A percentile compares a stretch with the other conserved stretches of the same genome.
Evolutionary conservation across 768 basidiomycete genomes (phyloP).

Genomic region (Lactifluus pinguis): DNA sequence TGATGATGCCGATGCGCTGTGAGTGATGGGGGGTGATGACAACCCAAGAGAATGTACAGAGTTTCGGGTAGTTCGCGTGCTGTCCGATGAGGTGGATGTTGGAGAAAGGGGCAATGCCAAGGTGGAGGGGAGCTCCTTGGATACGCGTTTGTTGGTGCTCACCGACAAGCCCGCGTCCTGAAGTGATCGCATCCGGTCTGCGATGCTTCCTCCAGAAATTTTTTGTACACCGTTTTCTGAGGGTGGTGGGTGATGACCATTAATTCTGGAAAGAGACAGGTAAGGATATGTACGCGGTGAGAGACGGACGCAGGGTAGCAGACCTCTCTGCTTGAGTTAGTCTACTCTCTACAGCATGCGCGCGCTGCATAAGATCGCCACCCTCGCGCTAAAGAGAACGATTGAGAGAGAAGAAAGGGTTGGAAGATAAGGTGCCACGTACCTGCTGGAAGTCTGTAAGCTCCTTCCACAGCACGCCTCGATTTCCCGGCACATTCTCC

Average conservation of each 20-base stretch:
- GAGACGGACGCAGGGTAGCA: conserved; percentile 11
- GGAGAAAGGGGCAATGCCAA: conserved; percentile 29
- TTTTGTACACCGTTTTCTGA: conserved; percentile 23
- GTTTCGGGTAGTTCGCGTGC: conserved; percentile 19
- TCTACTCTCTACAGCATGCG: conserved; percentile 37
- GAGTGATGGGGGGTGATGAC: conserved; percentile 21
- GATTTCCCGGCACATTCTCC: conserved; percentile 40
- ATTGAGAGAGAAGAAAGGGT: neutral
- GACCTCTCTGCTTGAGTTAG: conserved; percentile 39
- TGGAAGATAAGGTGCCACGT: conserved; percentile 20
- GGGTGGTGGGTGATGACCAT: conserved; percentile 12
- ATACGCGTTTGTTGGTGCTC: conserved; percentile 41
- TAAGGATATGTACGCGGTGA: conserved; percentile 7
- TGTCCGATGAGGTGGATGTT: conserved; percentile 23
- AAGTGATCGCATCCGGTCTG: conserved; percentile 71
- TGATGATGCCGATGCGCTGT: conserved; percentile 22
- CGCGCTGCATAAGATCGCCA: conserved; percentile 31
- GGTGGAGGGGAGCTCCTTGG: conserved; percentile 40
- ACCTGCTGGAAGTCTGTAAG: conserved; percentile 60
- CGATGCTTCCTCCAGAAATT: conserved; percentile 55
- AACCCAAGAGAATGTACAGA: conserved; percentile 17
- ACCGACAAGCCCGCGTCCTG: conserved; percentile 63
- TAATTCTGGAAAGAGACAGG: conserved; percentile 3
- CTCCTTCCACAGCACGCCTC: conserved; percentile 52
- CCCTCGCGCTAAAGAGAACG: conserved; percentile 29